Conservation (phyloP, 345 rosid genomes). For the Murraya paniculata region DNA sequence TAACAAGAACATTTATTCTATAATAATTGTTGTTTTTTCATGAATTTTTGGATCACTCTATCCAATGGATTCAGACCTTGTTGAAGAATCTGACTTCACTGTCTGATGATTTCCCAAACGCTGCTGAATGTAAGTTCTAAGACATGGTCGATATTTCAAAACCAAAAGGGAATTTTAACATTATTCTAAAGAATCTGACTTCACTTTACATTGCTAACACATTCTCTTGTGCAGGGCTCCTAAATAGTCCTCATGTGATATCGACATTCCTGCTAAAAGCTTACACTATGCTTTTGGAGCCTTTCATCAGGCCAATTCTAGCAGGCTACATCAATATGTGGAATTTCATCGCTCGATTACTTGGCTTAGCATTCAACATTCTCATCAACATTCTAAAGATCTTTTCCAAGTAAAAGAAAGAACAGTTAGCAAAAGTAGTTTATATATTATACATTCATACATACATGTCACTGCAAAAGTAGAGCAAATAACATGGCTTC, state of each 20-base stretch:
- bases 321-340: slow-evolving; percentile 49
- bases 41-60: not conserved
- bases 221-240: slow-evolving; percentile 50
- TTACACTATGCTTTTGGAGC: slow-evolving; percentile 42
- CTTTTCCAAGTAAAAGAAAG: slow-evolving; percentile 29
- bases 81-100: slow-evolving; percentile 49
- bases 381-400: slow-evolving; percentile 37
- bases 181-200: too few relatives aligned
- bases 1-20: not conserved
- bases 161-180: not conserved
- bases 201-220: not conserved
- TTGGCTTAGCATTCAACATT: slow-evolving; percentile 32
- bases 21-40: not conserved
- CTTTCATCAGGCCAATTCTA: slow-evolving; percentile 41
- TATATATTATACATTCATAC: too few relatives aligned
- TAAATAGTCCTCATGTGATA: slow-evolving; percentile 52
- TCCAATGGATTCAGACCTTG: slow-evolving; percentile 34
- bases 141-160: not conserved
- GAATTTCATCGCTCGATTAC: slow-evolving; percentile 32
- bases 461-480: too few relatives aligned
- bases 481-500: not conserved
- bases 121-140: slow-evolving; percentile 53
- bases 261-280: slow-evolving; percentile 32
- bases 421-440: too few relatives aligned
- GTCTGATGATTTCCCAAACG: slow-evolving; percentile 63